These are phyloP conservation scores for Brasilioporus rufonigricans DNA, from an alignment of 768 basidiomycete genomes.

Conservation along the genomic window DNA sequence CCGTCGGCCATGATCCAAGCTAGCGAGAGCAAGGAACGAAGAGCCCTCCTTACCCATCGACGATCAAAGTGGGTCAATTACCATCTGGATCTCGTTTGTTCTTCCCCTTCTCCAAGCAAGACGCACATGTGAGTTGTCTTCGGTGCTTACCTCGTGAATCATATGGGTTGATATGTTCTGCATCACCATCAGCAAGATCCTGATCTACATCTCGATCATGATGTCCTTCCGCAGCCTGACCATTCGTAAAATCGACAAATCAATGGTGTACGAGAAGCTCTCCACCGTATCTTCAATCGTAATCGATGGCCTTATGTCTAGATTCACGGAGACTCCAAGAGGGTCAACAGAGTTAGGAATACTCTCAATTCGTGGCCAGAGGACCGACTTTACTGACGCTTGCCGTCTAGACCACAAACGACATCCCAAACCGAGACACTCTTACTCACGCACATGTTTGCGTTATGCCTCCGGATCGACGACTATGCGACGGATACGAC, in stretches of 20 bases:
- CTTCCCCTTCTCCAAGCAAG: conserved; percentile 51
- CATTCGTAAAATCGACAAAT: conserved; percentile 43
- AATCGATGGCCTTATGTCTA: conserved; percentile 68
- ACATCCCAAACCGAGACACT: conserved; percentile 72
- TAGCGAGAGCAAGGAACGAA: conserved; percentile 44
- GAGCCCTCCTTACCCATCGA: conserved; percentile 56
- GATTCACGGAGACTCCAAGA: conserved; percentile 77
- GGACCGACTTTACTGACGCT: background rate
- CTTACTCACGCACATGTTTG: conserved; percentile 76
- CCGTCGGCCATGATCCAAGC: conserved; percentile 54
- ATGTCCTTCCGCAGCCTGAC: conserved; percentile 60
- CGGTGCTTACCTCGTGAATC: background rate
- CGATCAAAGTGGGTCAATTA: conserved; percentile 69
- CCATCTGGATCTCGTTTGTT: conserved; percentile 48
- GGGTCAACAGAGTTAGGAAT: conserved; percentile 58
- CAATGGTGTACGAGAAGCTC: conserved; percentile 55
- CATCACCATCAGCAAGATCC: conserved; percentile 54
- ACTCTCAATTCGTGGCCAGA: background rate
- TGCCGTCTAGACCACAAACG: conserved; percentile 37
- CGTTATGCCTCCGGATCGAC: conserved; percentile 77
- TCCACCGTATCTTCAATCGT: conserved; percentile 58
- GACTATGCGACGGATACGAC: conserved; percentile 70
- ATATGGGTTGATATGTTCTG: background rate
- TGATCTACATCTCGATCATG: conserved; percentile 83
- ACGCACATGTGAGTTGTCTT: conserved; percentile 52